Evolutionary conservation across 768 basidiomycete genomes (phyloP).

Genomic region (Exsudoporus frostii): DNA sequence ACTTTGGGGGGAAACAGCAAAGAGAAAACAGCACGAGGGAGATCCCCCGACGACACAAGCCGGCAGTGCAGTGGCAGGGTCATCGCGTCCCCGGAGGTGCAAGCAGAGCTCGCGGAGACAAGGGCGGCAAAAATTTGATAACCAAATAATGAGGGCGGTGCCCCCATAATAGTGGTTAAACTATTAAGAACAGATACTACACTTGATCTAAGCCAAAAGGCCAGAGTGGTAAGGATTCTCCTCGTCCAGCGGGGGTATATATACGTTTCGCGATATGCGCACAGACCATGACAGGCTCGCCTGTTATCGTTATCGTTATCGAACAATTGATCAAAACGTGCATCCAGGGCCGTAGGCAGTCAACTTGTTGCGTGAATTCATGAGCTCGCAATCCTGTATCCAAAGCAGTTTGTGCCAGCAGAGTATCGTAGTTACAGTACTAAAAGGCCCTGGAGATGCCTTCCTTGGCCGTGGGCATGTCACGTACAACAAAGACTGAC

Average conservation of each 20-base stretch:
- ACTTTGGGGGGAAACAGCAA: not conserved
- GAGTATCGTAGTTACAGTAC: slow-evolving; percentile 28
- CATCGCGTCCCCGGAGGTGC: slow-evolving; percentile 40
- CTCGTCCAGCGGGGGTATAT: not conserved
- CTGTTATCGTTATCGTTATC: not conserved
- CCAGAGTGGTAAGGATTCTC: slow-evolving; percentile 30
- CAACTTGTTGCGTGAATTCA: not conserved
- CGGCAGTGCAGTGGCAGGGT: slow-evolving; percentile 39
- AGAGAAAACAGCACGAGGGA: slow-evolving; percentile 12
- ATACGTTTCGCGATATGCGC: slow-evolving; percentile 7
- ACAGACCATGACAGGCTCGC: slow-evolving; percentile 15
- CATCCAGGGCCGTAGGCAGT: not conserved
- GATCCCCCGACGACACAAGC: slow-evolving; percentile 66
- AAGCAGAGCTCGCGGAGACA: slow-evolving; percentile 37
- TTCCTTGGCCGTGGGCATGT: slow-evolving; percentile 13
- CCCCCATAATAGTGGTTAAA: slow-evolving; percentile 55
- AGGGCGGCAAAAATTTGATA: slow-evolving; percentile 41
- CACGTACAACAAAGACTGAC: slow-evolving; percentile 30
- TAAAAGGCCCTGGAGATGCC: slow-evolving; percentile 9
- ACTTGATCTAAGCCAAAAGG: slow-evolving; percentile 72
- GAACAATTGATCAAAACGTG: not conserved
- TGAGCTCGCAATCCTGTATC: slow-evolving; percentile 9
- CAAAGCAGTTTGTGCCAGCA: slow-evolving; percentile 29
- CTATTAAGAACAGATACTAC: slow-evolving; percentile 75
- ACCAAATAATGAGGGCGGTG: slow-evolving; percentile 53